Conservation (phyloP, 257 asterid species). For the Scutellaria galericulata region DNA sequence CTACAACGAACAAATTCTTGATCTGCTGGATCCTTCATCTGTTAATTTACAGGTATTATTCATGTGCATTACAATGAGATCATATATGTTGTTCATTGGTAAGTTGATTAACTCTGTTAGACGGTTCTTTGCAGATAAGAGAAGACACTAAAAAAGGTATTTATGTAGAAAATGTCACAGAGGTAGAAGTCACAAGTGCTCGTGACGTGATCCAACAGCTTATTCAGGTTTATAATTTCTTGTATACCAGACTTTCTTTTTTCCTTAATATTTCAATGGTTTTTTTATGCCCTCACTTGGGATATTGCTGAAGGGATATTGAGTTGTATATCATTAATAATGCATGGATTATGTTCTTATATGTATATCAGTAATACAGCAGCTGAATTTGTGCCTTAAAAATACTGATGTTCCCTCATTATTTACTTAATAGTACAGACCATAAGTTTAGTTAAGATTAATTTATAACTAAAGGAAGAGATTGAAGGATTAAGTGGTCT, state of each 20-base stretch:
- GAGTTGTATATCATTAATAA: not conserved
- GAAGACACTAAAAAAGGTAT: slow-evolving; percentile 94
- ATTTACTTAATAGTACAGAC: not conserved
- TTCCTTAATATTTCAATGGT: not conserved
- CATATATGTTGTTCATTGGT: not conserved
- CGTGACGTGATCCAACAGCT: slow-evolving; percentile 94
- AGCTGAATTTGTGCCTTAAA: not conserved
- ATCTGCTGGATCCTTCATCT: slow-evolving; percentile 88
- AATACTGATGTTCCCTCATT: not conserved
- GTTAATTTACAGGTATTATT: slow-evolving; percentile 78
- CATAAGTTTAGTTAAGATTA: not conserved
- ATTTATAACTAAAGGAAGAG: not conserved
- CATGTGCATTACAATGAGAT: slow-evolving; percentile 1
- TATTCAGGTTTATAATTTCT: slow-evolving; percentile 68
- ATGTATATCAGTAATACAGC: not conserved
- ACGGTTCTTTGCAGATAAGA: slow-evolving; percentile 64
- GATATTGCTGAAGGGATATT: not conserved
- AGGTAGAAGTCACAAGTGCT: slow-evolving; percentile 89
- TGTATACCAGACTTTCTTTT: not conserved
- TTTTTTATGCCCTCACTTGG: not conserved
- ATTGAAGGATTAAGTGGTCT: not conserved
- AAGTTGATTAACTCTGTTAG: not conserved
- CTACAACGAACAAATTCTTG: slow-evolving; percentile 93
- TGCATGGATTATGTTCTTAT: not conserved
- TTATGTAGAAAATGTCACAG: slow-evolving; percentile 89